Evolutionary conservation across 129 eudicot species (phyloP), one percentile per base, ranked within the genome.

Genomic region (Helianthus tuberosus): DNA sequence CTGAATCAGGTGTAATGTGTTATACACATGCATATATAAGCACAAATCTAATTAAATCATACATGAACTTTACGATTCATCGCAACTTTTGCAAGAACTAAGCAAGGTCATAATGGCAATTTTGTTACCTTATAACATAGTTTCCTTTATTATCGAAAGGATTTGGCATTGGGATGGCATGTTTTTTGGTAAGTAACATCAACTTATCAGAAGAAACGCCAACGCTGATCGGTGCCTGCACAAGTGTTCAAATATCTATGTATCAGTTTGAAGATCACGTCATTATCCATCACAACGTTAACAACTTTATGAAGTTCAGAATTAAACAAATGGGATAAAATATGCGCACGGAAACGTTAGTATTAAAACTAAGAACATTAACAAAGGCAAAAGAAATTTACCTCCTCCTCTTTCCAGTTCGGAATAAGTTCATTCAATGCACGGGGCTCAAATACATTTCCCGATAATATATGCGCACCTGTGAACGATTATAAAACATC

Each of bases 381-480:
- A 8, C 39, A 32, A 53, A 68, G 64, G 69, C 23, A 16, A 16
- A 53, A 61, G n/a, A 62, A 48, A 17, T 57, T 65, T 76, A 85
- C 98, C 94, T 83, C 91, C 70, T 92, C 94, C 38, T 87, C 73
- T 81, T 79, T 94, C 98, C 98, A 94, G 9, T 81, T 66, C 17
- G 98, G 98, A 44, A 94, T 75, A 69, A 94, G 97, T 80, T 94
- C 97, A 86, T 94, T 81, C 81, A 94, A 68, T 55, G 97, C 96
- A 35, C 97, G 91, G 5, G 98, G 91, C 77, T 94, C 98, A 69
- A 94, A 94, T 39, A 94, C 98, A 84, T 94, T 94, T 11, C 98
- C 98, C 0, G 98, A 94, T 57, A 94, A 65, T 46, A 94, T 91
- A 85, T 94, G 96, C 58, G 97, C 97, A 75, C 97, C 98, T 94